Conservation (phyloP, 129 eudicot species). For the sunflower (Helianthus annuus) region DNA sequence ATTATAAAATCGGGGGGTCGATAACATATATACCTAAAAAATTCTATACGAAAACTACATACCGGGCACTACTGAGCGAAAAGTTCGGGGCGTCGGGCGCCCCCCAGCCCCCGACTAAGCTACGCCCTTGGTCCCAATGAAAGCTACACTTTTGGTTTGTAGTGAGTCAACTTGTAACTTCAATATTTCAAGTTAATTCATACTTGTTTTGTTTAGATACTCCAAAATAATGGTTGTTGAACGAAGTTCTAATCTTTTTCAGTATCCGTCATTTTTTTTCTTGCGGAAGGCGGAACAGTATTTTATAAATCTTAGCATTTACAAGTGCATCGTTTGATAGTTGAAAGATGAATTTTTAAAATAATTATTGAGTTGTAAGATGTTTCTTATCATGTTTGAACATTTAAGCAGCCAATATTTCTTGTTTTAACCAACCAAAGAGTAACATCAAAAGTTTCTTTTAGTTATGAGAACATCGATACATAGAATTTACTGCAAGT, state of each 20-base stretch:
- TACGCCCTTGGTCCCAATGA: not conserved
- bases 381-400: not conserved
- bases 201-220: not conserved
- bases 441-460: not conserved
- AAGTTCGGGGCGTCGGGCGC: too few species aligned
- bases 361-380: not conserved
- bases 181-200: not conserved
- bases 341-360: conserved; percentile 2
- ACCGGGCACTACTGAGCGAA: too few species aligned
- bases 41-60: too few species aligned
- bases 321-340: not conserved
- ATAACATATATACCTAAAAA: too few species aligned
- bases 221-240: not conserved
- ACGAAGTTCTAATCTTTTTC: not conserved
- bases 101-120: too few species aligned
- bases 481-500: not conserved
- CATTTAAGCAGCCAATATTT: not conserved
- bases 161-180: not conserved
- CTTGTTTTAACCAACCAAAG: not conserved
- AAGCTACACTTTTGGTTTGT: not conserved
- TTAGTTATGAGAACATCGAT: not conserved
- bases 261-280: not conserved
- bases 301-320: not conserved
- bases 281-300: not conserved
- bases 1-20: too few species aligned